These are phyloP conservation scores for Spatholobus suberectus DNA, from an alignment of 306 rosid species.

Conservation along the genomic window DNA sequence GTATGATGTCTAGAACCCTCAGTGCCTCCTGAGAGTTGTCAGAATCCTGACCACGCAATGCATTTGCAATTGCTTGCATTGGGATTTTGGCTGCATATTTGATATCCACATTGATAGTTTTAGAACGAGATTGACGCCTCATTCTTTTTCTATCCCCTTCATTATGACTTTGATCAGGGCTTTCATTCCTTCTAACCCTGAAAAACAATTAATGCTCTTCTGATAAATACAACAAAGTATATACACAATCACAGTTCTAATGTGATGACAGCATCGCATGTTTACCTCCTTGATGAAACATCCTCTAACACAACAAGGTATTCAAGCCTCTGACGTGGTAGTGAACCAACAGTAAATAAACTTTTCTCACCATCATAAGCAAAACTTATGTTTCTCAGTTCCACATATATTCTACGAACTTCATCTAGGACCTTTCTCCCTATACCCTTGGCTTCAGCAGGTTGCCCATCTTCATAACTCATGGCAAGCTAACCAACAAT, in stretches of 20 bases:
- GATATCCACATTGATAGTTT: constrained; percentile 39
- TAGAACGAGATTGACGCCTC: constrained; percentile 40
- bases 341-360: constrained; percentile 44
- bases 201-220: not conserved
- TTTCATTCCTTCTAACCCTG: constrained; percentile 31
- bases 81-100: constrained; percentile 47
- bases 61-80: constrained; percentile 47
- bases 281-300: constrained; percentile 44
- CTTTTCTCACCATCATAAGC: constrained; percentile 57
- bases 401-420: constrained; percentile 40
- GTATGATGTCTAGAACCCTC: constrained; percentile 49
- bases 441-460: constrained; percentile 40
- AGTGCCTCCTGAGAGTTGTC: constrained; percentile 46
- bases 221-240: not conserved
- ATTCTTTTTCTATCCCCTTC: constrained; percentile 46
- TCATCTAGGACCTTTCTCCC: constrained; percentile 53
- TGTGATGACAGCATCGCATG: not conserved
- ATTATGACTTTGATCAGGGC: not conserved
- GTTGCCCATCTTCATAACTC: constrained; percentile 43
- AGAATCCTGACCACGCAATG: constrained; percentile 46
- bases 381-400: constrained; percentile 26
- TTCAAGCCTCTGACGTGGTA: constrained; percentile 21
- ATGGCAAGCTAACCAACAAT: constrained; percentile 48
- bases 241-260: not conserved
- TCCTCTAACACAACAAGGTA: constrained; percentile 46